phyloP scores from a whole-genome alignment of 225 moss, liverwort and hornwort species.

The Straminergon stramineum region DNA sequence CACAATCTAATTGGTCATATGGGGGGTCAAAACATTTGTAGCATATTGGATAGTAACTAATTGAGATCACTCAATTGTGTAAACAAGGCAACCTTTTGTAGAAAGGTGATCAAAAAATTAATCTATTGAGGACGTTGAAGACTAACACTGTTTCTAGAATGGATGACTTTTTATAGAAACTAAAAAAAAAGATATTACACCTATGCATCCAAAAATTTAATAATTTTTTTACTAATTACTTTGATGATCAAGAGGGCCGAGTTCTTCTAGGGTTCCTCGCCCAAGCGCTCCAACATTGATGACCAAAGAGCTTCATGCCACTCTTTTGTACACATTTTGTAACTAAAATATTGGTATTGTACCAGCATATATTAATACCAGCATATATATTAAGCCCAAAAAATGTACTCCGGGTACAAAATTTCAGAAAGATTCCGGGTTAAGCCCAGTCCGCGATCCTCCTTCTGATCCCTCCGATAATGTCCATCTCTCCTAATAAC shows the following conservation, averaged over 20 bases:
- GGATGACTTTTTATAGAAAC: background rate
- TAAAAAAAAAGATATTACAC: background rate
- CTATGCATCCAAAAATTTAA: background rate
- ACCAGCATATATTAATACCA: background rate
- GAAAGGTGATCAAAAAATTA: background rate
- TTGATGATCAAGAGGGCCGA: background rate
- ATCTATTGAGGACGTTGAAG: rapidly evolving
- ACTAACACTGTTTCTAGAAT: background rate
- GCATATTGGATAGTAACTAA: background rate
- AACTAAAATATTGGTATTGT: background rate
- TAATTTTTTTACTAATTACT: background rate
- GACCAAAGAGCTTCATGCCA: background rate
- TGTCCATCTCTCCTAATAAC: background rate
- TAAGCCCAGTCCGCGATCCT: background rate
- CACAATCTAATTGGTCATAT: too few species aligned
- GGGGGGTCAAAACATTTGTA: background rate
- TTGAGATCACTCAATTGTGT: background rate
- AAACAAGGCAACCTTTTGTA: too few species aligned
- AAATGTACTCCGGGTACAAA: too few species aligned
- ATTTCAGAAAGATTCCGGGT: background rate
- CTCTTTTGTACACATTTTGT: background rate
- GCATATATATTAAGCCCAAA: background rate
- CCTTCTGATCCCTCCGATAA: background rate
- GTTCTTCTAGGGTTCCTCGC: too few species aligned
- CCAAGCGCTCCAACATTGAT: background rate